Evolutionary conservation across 75 land plant species (phyloP), one percentile per base, ranked within the genome.

Genomic region (Gnetum montanum): DNA sequence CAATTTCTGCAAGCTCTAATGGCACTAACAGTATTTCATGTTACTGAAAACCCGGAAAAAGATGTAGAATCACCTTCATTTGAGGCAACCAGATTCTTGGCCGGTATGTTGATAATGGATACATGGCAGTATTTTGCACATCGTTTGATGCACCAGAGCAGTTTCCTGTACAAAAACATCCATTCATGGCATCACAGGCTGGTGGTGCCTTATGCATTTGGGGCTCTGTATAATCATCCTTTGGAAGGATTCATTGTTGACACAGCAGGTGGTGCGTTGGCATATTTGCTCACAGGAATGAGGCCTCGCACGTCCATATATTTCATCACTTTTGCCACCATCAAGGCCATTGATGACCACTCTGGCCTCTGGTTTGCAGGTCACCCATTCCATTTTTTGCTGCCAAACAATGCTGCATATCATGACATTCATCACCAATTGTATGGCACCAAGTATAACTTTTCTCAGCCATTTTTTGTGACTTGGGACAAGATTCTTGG

Each of bases 91-190:
- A 60, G 57, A 20, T 60, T 60, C 22, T 15, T 63, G 37, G 59
- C 59, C n/a, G 89, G 76, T 23, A 85, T 85, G 89, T 28, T 81
- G 26, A 70, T 80, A 8, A 43, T 85, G 57, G 89, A 85, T 51
- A 81, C 89, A 27, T 85, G 89, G 89, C 89, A 85, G 43, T 85
- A 85, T 31, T 85, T 85, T 49, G 59, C 77, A 70, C 89, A 85
- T 41, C 71, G 89, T 43, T 78, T 71, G 31, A 73, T 73, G 76
- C 76, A 73, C 40, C 30, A 28, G 15, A 73, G 71, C 76, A 73
- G 71, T 61, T 73, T 73, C 40, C 35, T 73, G 47, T 73, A 73
- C 46, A 57, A 58, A 8, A 67, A 57, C 43, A 31, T 73, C n/a
- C 76, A 73, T 33, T 73, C 76, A 12, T 43, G 43, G 30, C 76